Conservation (phyloP, 805 yeast species). For the Teunomyces kruisii region DNA sequence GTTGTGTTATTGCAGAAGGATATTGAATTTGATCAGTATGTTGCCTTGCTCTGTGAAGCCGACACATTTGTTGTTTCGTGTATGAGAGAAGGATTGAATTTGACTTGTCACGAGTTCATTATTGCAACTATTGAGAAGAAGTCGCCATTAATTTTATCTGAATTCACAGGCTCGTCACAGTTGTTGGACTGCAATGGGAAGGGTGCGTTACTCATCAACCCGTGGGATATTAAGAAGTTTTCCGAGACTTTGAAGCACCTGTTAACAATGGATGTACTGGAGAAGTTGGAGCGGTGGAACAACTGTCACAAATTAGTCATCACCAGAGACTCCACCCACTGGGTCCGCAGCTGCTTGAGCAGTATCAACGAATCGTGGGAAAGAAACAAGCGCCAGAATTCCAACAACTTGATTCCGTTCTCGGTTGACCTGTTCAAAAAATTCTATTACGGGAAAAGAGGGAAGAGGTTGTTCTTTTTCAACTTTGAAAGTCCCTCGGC, state of each 20-base stretch:
- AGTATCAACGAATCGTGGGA: slow-evolving; percentile 49
- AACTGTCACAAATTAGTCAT: slow-evolving; percentile 56
- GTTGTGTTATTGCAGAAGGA: slow-evolving; percentile 88
- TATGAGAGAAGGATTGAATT: slow-evolving; percentile 94
- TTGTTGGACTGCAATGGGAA: slow-evolving; percentile 52
- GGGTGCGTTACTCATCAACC: slow-evolving; percentile 80
- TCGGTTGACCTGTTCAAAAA: slow-evolving; percentile 31
- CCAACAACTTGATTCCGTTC: slow-evolving; percentile 29
- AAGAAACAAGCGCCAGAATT: slow-evolving; percentile 26
- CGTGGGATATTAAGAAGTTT: slow-evolving; percentile 79
- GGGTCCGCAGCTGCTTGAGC: slow-evolving; percentile 63
- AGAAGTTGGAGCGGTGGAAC: slow-evolving; percentile 62
- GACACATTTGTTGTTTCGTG: slow-evolving; percentile 86
- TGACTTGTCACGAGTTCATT: slow-evolving; percentile 93
- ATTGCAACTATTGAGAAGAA: slow-evolving; percentile 68
- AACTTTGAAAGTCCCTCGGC: slow-evolving; percentile 47
- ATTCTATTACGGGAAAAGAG: slow-evolving; percentile 24
- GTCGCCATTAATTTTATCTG: slow-evolving; percentile 84
- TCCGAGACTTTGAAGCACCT: slow-evolving; percentile 62
- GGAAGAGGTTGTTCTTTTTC: slow-evolving; percentile 51
- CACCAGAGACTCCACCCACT: slow-evolving; percentile 67
- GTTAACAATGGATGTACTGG: slow-evolving; percentile 63
- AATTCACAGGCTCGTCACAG: slow-evolving; percentile 92
- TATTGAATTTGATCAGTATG: slow-evolving; percentile 82
- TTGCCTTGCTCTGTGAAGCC: slow-evolving; percentile 84